Percentiles rank a stretch among this genome's conserved stretches.
These are phyloP conservation scores for Ceratobasidium sp. DNA, from an alignment of 1,284 basidiomycete species.

Conservation along the genomic window DNA sequence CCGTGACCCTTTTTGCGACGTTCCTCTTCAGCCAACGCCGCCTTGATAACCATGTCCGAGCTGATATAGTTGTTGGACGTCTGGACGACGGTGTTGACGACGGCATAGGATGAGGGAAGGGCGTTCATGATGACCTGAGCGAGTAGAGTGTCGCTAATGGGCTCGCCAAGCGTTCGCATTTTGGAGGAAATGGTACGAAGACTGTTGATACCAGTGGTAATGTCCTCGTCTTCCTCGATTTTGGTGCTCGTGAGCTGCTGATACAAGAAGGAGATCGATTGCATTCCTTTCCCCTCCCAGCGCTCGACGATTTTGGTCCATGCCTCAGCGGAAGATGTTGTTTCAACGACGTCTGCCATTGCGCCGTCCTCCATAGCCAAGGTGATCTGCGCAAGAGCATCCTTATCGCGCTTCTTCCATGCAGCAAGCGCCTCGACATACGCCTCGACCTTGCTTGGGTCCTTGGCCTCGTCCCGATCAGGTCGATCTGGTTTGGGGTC, in stretches of 20 bases:
- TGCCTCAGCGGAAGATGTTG: background rate
- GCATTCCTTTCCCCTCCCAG: slow-evolving; percentile 34
- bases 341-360: slow-evolving; percentile 23
- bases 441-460: slow-evolving; percentile 27
- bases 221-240: slow-evolving; percentile 12
- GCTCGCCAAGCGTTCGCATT: background rate
- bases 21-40: slow-evolving; percentile 25
- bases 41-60: slow-evolving; percentile 9
- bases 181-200: slow-evolving; percentile 17
- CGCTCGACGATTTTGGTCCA: slow-evolving; percentile 13
- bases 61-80: background rate
- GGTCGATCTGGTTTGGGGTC: background rate
- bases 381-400: slow-evolving; percentile 10
- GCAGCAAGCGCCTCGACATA: slow-evolving; percentile 53
- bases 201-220: background rate
- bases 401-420: slow-evolving; percentile 51
- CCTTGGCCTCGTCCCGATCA: background rate
- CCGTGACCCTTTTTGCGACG: slow-evolving; percentile 18
- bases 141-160: background rate
- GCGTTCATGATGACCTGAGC: slow-evolving; percentile 22
- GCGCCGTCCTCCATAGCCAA: slow-evolving; percentile 18
- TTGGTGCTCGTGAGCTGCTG: slow-evolving; percentile 5
- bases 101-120: slow-evolving; percentile 27
- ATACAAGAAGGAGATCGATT: slow-evolving; percentile 21
- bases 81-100: slow-evolving; percentile 21